Evolutionary conservation across 2,329 filamentous ascomycete species (phyloP), one percentile per base, ranked within the genome.

Genomic region (Acephala macrosclerotiorum): DNA sequence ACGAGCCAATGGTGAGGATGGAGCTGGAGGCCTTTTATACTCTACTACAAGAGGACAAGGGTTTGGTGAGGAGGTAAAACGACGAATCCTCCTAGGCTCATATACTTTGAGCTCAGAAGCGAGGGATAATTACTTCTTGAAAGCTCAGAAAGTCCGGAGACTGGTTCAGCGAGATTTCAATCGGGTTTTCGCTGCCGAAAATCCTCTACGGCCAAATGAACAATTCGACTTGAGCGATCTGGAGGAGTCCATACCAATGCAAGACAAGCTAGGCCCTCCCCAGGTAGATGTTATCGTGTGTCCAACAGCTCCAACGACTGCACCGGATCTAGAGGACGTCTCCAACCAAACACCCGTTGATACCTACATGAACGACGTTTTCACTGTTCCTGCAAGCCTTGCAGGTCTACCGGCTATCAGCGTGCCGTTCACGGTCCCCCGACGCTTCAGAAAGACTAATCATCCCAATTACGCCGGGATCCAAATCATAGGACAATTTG

Each of bases 71-170:
- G 96, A 99, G 79, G 95, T 97, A 12, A 89, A 91, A 75, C 86
- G 93, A 61, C 89, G 96, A 45, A 96, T 99, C 65, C 80, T 99
- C 9, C 86, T 99, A 0, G 96, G 96, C 18, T 90, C 94, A 0
- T 98, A 97, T 76, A 94, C 90, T 47, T 84, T 99, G 60, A 97
- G 93, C 78, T 94, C 95, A 0, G 88, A 91, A 67, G 94, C 94
- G 11, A 96, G 96, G 75, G 91, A 97, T 77, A 99, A 98, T 77
- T 97, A 98, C 79, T 99, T 99, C 75, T 87, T 97, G 68, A 91
- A 97, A 77, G 96, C 96, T 55, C 96, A 99, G 79, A 91, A 90
- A 70, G 88, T 97, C 45, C 90, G 96, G 1, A 86, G 93, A 62
- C 82, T 97, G 20, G 92, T 99, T 1, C 91, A 96, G 76, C 82